A percentile compares a stretch with the other conserved stretches of the same genome.
These are phyloP conservation scores for Backusella psychrophila DNA, from an alignment of 192 early-diverging fungal genomes.

Conservation along the genomic window DNA sequence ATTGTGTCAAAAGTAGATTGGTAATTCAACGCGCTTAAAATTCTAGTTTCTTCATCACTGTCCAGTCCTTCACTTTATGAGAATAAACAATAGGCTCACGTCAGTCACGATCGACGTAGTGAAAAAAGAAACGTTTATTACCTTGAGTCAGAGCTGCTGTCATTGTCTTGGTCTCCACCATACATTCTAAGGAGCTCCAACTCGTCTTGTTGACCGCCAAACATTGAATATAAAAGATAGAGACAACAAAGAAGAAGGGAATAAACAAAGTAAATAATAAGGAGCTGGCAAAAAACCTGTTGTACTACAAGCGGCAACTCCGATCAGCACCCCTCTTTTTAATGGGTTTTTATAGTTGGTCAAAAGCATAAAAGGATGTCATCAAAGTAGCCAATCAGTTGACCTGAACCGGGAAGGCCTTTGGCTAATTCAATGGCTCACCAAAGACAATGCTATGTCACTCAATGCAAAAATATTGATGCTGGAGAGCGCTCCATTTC, in stretches of 20 bases:
- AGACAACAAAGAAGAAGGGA: neutral
- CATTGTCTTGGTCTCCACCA: neutral
- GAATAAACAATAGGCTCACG: neutral
- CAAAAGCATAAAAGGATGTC: no score
- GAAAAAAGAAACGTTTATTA: neutral
- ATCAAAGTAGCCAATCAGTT: no score
- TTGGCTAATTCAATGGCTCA: no score
- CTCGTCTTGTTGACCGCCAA: neutral
- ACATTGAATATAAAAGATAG: neutral
- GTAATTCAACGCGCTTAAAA: slow-evolving; percentile 2
- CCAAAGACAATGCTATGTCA: no score
- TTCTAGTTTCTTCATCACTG: neutral
- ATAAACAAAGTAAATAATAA: neutral
- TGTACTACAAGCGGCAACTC: no score
- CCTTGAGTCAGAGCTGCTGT: neutral
- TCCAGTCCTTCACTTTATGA: neutral
- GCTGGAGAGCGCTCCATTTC: no score
- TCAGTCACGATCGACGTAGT: neutral
- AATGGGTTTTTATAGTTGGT: no score
- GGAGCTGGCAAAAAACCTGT: no score
- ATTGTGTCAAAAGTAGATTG: neutral
- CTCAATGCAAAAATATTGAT: no score
- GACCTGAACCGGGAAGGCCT: no score
- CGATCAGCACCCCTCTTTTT: no score
- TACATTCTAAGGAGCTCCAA: neutral